These are phyloP conservation scores for Linum usitatissimum DNA, from an alignment of 345 rosid genomes.

Conservation along the genomic window DNA sequence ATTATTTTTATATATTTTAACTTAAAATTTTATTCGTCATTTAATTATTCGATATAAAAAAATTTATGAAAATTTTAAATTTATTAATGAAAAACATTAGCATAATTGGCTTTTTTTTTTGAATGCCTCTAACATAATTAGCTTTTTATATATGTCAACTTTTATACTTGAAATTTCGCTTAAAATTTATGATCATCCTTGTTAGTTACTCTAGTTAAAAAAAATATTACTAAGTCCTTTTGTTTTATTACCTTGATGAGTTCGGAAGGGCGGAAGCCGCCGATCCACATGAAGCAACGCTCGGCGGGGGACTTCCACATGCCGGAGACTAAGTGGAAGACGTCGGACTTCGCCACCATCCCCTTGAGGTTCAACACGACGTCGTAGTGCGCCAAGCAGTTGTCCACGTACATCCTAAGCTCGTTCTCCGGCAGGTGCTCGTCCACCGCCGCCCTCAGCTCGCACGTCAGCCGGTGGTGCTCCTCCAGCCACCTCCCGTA, in stretches of 20 bases:
- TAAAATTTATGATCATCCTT: too few relatives aligned
- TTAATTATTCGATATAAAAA: too few relatives aligned
- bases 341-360: slow-evolving; percentile 73
- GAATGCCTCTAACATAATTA: too few relatives aligned
- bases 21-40: too few relatives aligned
- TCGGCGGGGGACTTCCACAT: slow-evolving; percentile 97
- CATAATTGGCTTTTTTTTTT: too few relatives aligned
- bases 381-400: slow-evolving; percentile 66
- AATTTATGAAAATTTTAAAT: too few relatives aligned
- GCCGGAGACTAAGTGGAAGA: slow-evolving; percentile 87
- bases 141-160: too few relatives aligned
- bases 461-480: slow-evolving; percentile 63
- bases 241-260: slow-evolving; percentile 58
- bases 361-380: slow-evolving; percentile 66
- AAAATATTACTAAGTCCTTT: too few relatives aligned
- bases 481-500: slow-evolving; percentile 86
- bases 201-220: too few relatives aligned
- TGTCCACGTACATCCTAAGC: slow-evolving; percentile 71
- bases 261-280: slow-evolving; percentile 91
- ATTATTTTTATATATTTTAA: too few relatives aligned
- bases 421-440: slow-evolving; percentile 80
- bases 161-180: too few relatives aligned
- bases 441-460: slow-evolving; percentile 84
- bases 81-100: too few relatives aligned
- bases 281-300: slow-evolving; percentile 98